Conservation (phyloP, 331 rosid species). For the Malus hybrid region DNA sequence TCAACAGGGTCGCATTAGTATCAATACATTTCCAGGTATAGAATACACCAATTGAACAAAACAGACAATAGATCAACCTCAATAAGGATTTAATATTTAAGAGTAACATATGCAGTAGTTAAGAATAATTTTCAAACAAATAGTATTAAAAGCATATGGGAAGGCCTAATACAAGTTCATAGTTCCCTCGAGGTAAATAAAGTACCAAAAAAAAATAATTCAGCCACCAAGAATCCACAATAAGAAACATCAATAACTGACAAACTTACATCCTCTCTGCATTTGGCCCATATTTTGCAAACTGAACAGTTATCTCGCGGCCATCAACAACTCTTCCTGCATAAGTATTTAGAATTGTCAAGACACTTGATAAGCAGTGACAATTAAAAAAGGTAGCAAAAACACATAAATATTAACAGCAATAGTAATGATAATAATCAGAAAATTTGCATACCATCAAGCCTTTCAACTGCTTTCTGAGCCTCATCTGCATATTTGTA, state of each 20-base stretch:
- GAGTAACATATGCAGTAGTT: not conserved
- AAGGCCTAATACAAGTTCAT: not conserved
- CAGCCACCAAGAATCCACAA: not conserved
- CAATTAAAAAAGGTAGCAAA: not conserved
- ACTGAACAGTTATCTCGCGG: constrained; percentile 88
- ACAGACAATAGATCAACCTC: not conserved
- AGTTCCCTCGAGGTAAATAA: not conserved
- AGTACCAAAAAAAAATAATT: not conserved
- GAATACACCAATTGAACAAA: not conserved
- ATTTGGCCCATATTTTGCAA: constrained; percentile 92
- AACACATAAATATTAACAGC: not conserved
- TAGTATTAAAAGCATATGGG: not conserved
- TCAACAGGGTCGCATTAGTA: not conserved
- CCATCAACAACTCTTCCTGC: constrained; percentile 89
- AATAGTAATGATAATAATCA: not conserved
- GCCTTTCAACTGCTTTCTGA: constrained; percentile 80
- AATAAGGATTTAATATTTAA: not conserved
- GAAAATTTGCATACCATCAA: constrained; percentile 46
- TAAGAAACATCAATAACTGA: not conserved
- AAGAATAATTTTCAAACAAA: no score
- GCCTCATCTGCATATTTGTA: constrained; percentile 93
- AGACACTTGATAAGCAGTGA: not conserved
- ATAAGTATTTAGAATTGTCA: not conserved
- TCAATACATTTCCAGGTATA: not conserved
- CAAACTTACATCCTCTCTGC: constrained; percentile 81